Evolutionary conservation across 1,139 yeast species (phyloP).

Genomic region (Saccharomyces hybrid): DNA sequence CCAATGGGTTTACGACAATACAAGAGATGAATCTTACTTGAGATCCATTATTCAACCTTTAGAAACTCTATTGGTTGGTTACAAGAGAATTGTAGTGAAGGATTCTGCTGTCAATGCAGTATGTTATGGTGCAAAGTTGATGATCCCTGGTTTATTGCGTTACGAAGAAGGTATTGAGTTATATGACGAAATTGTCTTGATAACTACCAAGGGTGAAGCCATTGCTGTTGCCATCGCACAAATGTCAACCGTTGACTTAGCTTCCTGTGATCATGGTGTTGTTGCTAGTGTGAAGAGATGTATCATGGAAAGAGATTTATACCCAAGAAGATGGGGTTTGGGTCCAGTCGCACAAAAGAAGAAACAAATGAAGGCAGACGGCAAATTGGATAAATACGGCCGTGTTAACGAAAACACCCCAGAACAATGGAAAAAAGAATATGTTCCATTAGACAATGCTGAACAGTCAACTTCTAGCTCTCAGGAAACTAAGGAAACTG

Average conservation of each 20-base stretch:
- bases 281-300: conserved; percentile 98
- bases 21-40: conserved; percentile 91
- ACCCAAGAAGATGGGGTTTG: conserved; percentile 99
- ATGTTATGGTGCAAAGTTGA: conserved; percentile 97
- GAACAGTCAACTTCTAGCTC: conserved; percentile 33
- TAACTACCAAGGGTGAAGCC: conserved; percentile 99
- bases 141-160: conserved; percentile 97
- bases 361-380: conserved; percentile 96
- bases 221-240: conserved; percentile 98
- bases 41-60: conserved; percentile 93
- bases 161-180: conserved; percentile 97
- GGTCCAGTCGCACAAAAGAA: conserved; percentile 98
- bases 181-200: conserved; percentile 94
- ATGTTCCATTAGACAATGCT: conserved; percentile 71
- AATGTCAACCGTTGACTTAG: conserved; percentile 96
- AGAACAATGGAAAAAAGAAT: conserved; percentile 79
- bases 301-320: conserved; percentile 98
- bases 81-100: conserved; percentile 95
- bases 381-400: conserved; percentile 93
- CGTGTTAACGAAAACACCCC: conserved; percentile 92
- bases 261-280: conserved; percentile 96
- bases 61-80: conserved; percentile 86
- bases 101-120: conserved; percentile 98
- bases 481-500: conserved; percentile 26
- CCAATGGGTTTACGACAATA: conserved; percentile 94